A percentile compares a stretch with the other conserved stretches of the same genome.
Evolutionary conservation across 2,329 filamentous ascomycete species (phyloP).

Genomic region (Microsporum ferrugineum): DNA sequence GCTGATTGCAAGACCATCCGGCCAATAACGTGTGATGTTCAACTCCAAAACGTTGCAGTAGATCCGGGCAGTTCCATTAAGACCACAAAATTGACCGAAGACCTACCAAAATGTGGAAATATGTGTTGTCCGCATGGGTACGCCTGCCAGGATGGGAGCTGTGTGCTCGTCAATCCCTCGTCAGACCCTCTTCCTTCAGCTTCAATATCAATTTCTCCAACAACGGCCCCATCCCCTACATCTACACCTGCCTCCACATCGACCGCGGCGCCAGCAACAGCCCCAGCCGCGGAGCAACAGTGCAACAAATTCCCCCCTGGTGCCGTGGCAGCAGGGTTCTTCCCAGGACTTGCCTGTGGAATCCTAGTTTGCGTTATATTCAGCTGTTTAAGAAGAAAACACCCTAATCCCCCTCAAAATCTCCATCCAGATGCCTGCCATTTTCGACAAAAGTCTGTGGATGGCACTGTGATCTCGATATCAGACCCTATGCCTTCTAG

Average conservation of each 20-base stretch:
- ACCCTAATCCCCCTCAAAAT: background rate
- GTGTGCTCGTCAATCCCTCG: constrained; percentile 13
- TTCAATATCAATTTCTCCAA: constrained; percentile 15
- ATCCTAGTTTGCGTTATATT: constrained; percentile 45
- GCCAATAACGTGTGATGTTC: constrained; percentile 34
- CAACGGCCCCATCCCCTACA: constrained; percentile 16
- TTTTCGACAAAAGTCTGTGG: constrained; percentile 25
- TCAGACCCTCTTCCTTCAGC: constrained; percentile 21
- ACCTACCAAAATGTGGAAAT: constrained; percentile 32
- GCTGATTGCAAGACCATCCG: constrained; percentile 31
- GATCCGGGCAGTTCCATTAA: constrained; percentile 30
- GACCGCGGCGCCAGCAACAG: constrained; percentile 17
- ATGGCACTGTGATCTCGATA: constrained; percentile 27
- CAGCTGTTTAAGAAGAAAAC: constrained; percentile 26
- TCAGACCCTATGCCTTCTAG: constrained; percentile 33
- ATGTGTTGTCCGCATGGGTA: constrained; percentile 40
- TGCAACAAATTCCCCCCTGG: constrained; percentile 32
- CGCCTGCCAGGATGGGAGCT: constrained; percentile 26
- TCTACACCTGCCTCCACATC: constrained; percentile 13
- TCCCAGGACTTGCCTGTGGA: constrained; percentile 36
- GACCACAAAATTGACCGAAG: constrained; percentile 31
- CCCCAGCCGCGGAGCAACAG: constrained; percentile 16
- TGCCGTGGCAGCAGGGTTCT: constrained; percentile 36
- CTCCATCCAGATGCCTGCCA: constrained; percentile 8
- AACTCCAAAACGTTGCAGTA: constrained; percentile 30